Evolutionary conservation across 495 filamentous ascomycete species (phyloP), one percentile per base, ranked within the genome.

Genomic region (Podospora sp.): DNA sequence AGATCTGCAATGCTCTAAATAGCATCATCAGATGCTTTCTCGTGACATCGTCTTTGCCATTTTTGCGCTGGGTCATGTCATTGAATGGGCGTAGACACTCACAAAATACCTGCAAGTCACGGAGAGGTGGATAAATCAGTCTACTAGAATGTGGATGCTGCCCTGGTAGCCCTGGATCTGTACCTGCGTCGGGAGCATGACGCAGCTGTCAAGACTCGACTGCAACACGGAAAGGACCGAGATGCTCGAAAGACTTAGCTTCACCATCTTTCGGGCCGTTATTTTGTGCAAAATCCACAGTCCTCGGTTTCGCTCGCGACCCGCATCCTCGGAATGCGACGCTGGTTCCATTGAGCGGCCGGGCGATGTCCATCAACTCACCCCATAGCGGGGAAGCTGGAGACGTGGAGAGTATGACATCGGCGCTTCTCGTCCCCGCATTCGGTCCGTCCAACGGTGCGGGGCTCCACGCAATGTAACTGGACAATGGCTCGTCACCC

Each of bases 151-250:
- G n/a, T n/a, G n/a, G n/a, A n/a, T n/a, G n/a, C n/a, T n/a, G n/a
- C n/a, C n/a, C n/a, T n/a, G n/a, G n/a, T n/a, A n/a, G n/a, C n/a
- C n/a, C n/a, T n/a, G n/a, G n/a, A n/a, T n/a, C n/a, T n/a, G n/a
- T n/a, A n/a, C n/a, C n/a, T n/a, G n/a, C n/a, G n/a, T n/a, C n/a
- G n/a, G n/a, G n/a, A n/a, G n/a, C n/a, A n/a, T n/a, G n/a, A n/a
- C n/a, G 53, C 20, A 33, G 29, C 4, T 33, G 29, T 33, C 29
- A 55, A 55, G 8, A 6, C 52, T 55, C 22, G 52, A 55, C n/a
- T 55, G 52, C 52, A 55, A 55, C 52, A n/a, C 52, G 25, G 52
- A 55, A 55, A 55, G 52, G 52, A 26, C 52, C 52, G 52, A 55
- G 52, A 55, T 55, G 9, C 52, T 55, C 52, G n/a, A 55, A 16